Evolutionary conservation across 352 stramenopile genomes (phyloP), one percentile per base, ranked within the genome.

Genomic region (Aphanomyces astaci): DNA sequence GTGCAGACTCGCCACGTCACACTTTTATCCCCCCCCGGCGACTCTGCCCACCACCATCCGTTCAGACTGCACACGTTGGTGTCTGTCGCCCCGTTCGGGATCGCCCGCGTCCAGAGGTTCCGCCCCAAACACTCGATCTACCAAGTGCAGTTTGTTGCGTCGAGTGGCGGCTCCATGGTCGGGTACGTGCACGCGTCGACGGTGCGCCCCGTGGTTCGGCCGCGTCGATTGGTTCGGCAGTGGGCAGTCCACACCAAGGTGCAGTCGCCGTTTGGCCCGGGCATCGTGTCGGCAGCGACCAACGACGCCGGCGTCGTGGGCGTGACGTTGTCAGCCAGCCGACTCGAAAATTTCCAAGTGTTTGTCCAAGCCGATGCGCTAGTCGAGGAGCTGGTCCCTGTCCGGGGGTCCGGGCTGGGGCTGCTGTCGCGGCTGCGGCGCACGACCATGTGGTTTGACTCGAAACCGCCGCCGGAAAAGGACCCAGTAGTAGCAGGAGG

Each of bases 201-300:
- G 11, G 62, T 68, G 19, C 2, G 7, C 4, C 56, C n/a, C 1
- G 33, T 51, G 10, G 10, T 32, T 4, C 30, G 7, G 25, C 25
- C 40, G 32, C 11, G 5, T 10, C 19, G 32, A n/a, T n/a, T n/a
- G n/a, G n/a, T n/a, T 4, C 30, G 32, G 3, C 17, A 25, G 7
- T 49, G 49, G 22, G 59, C 57, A 31, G 40, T 33, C 22, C n/a
- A 59, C 1, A 59, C 48, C 5, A 51, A 11, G n/a, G 62, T 68
- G 4, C 39, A 53, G 17, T 48, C 62, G n/a, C 62, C 62, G 33
- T 68, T 68, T 68, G 62, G 62, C 15, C 1, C 43, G n/a, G 62
- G 62, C 43, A 45, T 68, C 19, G n/a, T 52, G 19, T 9, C 43
- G 15, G 22, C 17, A 1, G 39, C 43, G 15, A 32, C 28, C 19